These are phyloP conservation scores for Leucaena leucocephala DNA, from an alignment of 306 rosid species.

Conservation along the genomic window DNA sequence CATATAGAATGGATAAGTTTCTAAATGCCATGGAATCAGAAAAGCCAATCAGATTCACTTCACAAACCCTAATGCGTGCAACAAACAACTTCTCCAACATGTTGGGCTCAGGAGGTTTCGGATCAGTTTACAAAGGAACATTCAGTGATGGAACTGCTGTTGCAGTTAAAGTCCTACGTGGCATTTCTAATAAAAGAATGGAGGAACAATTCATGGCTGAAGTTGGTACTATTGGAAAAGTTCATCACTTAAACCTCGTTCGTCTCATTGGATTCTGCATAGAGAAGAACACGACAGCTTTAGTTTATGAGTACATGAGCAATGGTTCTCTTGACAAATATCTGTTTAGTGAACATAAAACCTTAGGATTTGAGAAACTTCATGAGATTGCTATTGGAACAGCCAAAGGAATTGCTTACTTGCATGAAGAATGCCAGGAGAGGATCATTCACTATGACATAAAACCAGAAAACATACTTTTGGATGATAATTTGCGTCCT, in stretches of 20 bases:
- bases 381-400: slow-evolving; percentile 45
- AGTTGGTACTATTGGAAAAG: slow-evolving; percentile 45
- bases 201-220: slow-evolving; percentile 51
- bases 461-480: slow-evolving; percentile 47
- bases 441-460: slow-evolving; percentile 48
- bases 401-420: slow-evolving; percentile 41
- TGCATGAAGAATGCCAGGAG: slow-evolving; percentile 48
- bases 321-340: slow-evolving; percentile 44
- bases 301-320: slow-evolving; percentile 42
- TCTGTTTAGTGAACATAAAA: slow-evolving; percentile 21
- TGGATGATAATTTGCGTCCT: slow-evolving; percentile 33
- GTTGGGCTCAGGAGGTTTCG: slow-evolving; percentile 47
- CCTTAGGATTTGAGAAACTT: slow-evolving; percentile 33
- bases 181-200: slow-evolving; percentile 15
- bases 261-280: slow-evolving; percentile 44
- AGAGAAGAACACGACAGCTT: slow-evolving; percentile 35
- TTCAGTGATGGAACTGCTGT: slow-evolving; percentile 35
- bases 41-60: slow-evolving; percentile 37
- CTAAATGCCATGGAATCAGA: slow-evolving; percentile 34
- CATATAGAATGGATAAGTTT: slow-evolving; percentile 30
- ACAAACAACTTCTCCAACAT: slow-evolving; percentile 28
- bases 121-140: slow-evolving; percentile 35
- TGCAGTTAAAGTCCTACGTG: slow-evolving; percentile 42
- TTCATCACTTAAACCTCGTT: slow-evolving; percentile 49
- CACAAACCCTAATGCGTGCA: slow-evolving; percentile 31